Evolutionary conservation across 1,284 basidiomycete species (phyloP), one percentile per base, ranked within the genome.

Genomic region (Pseudozyma hubeiensis): DNA sequence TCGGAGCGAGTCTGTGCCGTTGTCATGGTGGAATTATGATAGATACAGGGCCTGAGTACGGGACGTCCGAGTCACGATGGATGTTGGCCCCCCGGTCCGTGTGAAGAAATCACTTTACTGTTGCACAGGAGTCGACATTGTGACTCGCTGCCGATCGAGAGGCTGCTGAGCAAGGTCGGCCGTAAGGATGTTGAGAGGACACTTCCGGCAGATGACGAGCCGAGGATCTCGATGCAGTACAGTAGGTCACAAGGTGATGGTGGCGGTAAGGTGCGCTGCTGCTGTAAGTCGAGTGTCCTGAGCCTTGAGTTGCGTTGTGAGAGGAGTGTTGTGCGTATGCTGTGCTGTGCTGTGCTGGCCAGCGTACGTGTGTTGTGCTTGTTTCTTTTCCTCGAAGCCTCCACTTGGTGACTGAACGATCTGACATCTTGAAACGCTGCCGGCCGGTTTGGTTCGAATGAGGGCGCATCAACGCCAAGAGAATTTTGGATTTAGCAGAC

Each of bases 1-100:
- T 63, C 60, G 7, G 56, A 56, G 5, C 14, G 48, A 4, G 65
- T n/a, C 24, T 47, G 59, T 1, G 13, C 46, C 5, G 46, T 13
- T 5, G 33, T 17, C 64, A 61, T 61, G 47, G 10, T 51, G 30
- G 39, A 41, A 9, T 9, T 11, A 11, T 35, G 24, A 7, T 24
- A 10, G 16, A 2, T 41, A 17, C 13, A 34, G 5, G 17, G 43
- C 9, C 34, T 10, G 47, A 0, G 34, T 10, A 4, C 13, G 4
- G 47, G 24, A 24, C 24, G 24, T 24, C 24, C 24, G 24, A 24
- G 4, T 1, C 24, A 24, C 24, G 24, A 24, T 24, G 24, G 24
- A 24, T 24, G 24, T 24, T 24, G 24, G 1, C 24, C 24, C 24
- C 24, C 1, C 24, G 24, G 24, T 24, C 24, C 24, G 24, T 24